Percentiles rank a stretch among this genome's conserved stretches.
phyloP scores from a whole-genome alignment of 192 early-diverging fungal genomes.

The Linnemannia hyalina region DNA sequence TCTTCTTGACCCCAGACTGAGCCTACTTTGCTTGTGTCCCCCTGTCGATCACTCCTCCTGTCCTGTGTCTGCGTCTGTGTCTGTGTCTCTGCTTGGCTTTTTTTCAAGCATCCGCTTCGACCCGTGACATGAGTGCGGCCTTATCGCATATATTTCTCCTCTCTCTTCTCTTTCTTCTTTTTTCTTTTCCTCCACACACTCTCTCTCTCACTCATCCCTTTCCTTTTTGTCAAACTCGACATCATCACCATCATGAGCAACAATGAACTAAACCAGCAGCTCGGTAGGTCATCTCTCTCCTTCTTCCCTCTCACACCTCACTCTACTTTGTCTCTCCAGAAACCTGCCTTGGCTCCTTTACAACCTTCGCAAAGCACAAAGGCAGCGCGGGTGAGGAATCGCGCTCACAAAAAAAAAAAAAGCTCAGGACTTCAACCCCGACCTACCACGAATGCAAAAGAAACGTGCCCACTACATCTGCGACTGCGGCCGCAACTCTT shows the following conservation, averaged over 20 bases:
- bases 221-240: neutral
- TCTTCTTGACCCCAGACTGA: neutral
- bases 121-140: neutral
- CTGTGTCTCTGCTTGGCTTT: neutral
- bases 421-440: neutral
- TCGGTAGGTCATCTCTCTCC: slow-evolving; percentile 23
- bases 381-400: neutral
- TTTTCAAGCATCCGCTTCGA: neutral
- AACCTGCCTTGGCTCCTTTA: neutral
- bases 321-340: neutral
- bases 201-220: neutral
- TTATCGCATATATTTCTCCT: neutral
- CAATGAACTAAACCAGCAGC: slow-evolving; percentile 39
- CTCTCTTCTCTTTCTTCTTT: neutral
- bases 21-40: neutral
- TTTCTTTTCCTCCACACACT: neutral
- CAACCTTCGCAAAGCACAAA: neutral
- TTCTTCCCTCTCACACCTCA: neutral
- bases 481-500: neutral
- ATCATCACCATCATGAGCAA: slow-evolving; percentile 38
- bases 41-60: neutral
- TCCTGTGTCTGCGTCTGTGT: neutral
- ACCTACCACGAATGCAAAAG: neutral
- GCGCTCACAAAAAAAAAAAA: neutral
- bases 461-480: neutral